Evolutionary conservation across 2,329 filamentous ascomycete genomes (phyloP).

Genomic region (Colletotrichum sidae): DNA sequence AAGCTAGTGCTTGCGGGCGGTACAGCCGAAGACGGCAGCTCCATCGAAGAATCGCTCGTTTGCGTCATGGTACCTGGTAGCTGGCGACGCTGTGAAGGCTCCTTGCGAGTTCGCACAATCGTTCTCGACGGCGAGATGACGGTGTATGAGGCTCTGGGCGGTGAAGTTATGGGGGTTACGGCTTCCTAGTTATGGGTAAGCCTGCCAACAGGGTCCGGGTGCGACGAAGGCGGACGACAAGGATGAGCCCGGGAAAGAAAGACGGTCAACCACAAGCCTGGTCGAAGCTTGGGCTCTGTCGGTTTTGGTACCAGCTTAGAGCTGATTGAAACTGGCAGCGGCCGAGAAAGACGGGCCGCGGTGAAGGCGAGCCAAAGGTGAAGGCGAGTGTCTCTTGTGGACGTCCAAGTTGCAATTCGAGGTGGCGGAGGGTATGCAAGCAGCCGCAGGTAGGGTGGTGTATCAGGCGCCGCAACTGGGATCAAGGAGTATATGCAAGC

Average conservation of each 20-base stretch:
- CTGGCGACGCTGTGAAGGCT: background rate
- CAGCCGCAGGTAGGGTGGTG: conserved; percentile 22
- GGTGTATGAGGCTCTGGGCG: conserved; percentile 35
- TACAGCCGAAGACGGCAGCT: conserved; percentile 26
- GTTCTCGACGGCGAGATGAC: conserved; percentile 15
- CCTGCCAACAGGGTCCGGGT: conserved; percentile 32
- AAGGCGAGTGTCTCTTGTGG: conserved; percentile 26
- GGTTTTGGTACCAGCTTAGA: conserved; percentile 29
- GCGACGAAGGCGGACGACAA: conserved; percentile 34
- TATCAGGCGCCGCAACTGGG: conserved; percentile 33
- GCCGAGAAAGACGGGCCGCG: conserved; percentile 26
- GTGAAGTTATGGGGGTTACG: conserved; percentile 30
- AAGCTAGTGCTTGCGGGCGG: conserved; percentile 31
- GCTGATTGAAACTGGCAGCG: conserved; percentile 32
- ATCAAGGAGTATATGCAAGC: conserved; percentile 31
- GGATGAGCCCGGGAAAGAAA: conserved; percentile 38
- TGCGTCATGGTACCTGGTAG: conserved; percentile 30
- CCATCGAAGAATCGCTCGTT: conserved; percentile 20
- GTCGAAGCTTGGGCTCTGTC: conserved; percentile 24
- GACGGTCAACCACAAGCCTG: conserved; percentile 38
- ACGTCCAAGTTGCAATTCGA: conserved; percentile 28
- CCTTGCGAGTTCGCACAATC: conserved; percentile 4
- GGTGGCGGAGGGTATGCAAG: conserved; percentile 33
- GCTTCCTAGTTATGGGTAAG: conserved; percentile 34
- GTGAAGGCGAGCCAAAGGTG: conserved; percentile 33